Evolutionary conservation across 106 monocot species (phyloP), one percentile per base, ranked within the genome.

Genomic region (Chionographis japonica): DNA sequence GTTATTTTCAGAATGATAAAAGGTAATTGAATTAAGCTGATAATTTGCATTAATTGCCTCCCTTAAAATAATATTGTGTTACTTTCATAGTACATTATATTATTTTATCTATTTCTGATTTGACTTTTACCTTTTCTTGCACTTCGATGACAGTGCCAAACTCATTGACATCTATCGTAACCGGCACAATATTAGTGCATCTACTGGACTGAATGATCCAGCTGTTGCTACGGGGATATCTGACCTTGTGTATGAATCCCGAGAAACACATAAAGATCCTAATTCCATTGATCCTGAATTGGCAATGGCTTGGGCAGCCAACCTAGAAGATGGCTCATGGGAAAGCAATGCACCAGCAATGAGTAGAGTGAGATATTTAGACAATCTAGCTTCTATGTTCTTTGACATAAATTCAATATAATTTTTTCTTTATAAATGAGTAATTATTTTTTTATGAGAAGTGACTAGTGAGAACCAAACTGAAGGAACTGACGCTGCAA

Each of bases 161-260:
- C 80, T 97, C 19, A 85, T 92, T 84, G 92, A 97, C 50, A 90
- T 97, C 18, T 97, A 97, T 71, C 86, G 97, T 35, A 92, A 86
- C 64, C 86, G 87, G 10, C 97, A 97, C 60, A 92, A 92, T 61
- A 97, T 97, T 49, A 97, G 84, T 71, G 78, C 84, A 77, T 97
- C 97, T 19, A 54, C 74, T 58, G 89, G 89, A 54, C 76, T 97
- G 59, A 89, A 78, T 72, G 97, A 97, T 81, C 92, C 92, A 58
- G 97, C 97, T 73, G 97, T 97, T 74, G 88, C 97, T 75, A 92
- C 87, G 54, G 97, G 97, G 39, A 97, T 92, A 82, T 86, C 97
- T 68, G 92, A 97, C 46, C 89, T 97, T 74, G 72, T 92, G 42
- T 92, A 92, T 68, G 92, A 97, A 84, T 78, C 80, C 61, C 82